phyloP scores from a whole-genome alignment of 805 yeast genomes.

The Cyberlindnera lachancei region DNA sequence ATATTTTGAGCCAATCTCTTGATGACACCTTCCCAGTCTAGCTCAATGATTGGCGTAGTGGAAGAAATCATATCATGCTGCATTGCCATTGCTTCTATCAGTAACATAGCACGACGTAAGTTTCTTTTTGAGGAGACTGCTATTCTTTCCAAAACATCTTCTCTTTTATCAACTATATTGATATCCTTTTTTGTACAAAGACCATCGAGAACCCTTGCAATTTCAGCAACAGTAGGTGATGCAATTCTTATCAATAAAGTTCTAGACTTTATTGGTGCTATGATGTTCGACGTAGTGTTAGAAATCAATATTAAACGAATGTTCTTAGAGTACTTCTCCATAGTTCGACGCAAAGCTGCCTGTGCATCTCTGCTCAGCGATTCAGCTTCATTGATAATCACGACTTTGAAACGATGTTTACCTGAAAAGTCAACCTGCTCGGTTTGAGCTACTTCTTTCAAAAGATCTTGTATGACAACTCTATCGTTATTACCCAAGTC shows the following conservation, averaged over 20 bases:
- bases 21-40: slow-evolving; percentile 91
- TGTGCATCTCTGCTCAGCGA: slow-evolving; percentile 88
- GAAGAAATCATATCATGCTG: slow-evolving; percentile 47
- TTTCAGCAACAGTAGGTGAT: slow-evolving; percentile 62
- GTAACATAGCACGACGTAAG: slow-evolving; percentile 66
- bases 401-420: slow-evolving; percentile 62
- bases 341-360: slow-evolving; percentile 90
- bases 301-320: slow-evolving; percentile 79
- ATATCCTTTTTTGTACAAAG: slow-evolving; percentile 53
- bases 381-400: slow-evolving; percentile 88
- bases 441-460: slow-evolving; percentile 91
- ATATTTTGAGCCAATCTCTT: slow-evolving; percentile 54
- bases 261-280: slow-evolving; percentile 91
- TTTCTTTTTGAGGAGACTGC: slow-evolving; percentile 58
- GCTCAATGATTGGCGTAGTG: slow-evolving; percentile 47
- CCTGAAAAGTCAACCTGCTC: slow-evolving; percentile 82
- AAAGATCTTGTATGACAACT: slow-evolving; percentile 86
- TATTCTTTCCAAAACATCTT: slow-evolving; percentile 40
- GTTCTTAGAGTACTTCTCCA: slow-evolving; percentile 90
- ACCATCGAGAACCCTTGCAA: slow-evolving; percentile 42
- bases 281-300: slow-evolving; percentile 85
- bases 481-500: slow-evolving; percentile 96
- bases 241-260: slow-evolving; percentile 83
- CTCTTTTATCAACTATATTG: slow-evolving; percentile 28
- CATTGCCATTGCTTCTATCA: slow-evolving; percentile 76